phyloP scores from a whole-genome alignment of 345 rosid species.

The Salix suchowensis region DNA sequence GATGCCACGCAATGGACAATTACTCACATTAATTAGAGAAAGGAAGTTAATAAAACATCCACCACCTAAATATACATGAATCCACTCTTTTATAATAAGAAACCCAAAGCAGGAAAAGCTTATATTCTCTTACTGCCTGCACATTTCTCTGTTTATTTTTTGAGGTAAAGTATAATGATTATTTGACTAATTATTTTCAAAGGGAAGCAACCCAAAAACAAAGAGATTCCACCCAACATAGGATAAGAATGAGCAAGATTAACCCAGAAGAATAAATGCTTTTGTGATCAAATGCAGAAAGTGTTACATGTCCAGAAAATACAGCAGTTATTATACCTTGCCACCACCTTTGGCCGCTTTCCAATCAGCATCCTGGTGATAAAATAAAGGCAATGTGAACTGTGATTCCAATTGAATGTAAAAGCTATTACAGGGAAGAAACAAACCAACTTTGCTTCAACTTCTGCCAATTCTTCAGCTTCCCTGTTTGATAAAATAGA shows the following conservation, averaged over 20 bases:
- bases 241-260: background rate
- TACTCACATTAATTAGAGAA: background rate
- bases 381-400: constrained; percentile 14
- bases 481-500: constrained; percentile 39
- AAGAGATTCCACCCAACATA: background rate
- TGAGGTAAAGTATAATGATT: too few species aligned
- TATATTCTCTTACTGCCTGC: background rate
- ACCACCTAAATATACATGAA: background rate
- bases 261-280: background rate
- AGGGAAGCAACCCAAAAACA: background rate
- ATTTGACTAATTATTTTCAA: background rate
- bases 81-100: background rate
- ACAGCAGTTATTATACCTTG: constrained; percentile 44
- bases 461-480: constrained; percentile 80
- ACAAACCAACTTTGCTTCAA: constrained; percentile 79
- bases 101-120: background rate
- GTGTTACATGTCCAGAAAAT: background rate
- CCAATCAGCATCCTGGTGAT: constrained; percentile 62
- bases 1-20: background rate
- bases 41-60: background rate
- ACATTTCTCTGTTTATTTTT: background rate
- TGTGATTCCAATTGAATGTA: constrained; percentile 7
- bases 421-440: constrained; percentile 3
- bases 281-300: background rate
- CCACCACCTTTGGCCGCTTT: constrained; percentile 46